phyloP scores from a whole-genome alignment of 345 rosid genomes.

The Zanthoxylum bungeanum region DNA sequence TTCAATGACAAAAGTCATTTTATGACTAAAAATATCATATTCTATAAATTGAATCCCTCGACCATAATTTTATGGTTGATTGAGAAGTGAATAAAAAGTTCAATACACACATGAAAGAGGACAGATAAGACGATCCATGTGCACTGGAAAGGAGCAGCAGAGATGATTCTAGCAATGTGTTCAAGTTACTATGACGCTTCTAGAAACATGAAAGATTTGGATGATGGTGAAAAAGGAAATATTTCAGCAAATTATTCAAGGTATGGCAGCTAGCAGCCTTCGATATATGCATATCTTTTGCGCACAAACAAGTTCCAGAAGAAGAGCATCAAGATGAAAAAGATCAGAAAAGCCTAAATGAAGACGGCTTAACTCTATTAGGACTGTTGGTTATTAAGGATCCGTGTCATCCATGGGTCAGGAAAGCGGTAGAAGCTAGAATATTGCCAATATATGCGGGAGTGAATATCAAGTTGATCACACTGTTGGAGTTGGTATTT shows the following conservation, averaged over 20 bases:
- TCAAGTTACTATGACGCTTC: constrained; percentile 48
- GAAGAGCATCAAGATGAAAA: constrained; percentile 12
- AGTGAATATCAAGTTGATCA: constrained; percentile 69
- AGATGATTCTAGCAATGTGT: too few species aligned
- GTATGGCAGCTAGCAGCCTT: too few species aligned
- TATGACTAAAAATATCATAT: too few species aligned
- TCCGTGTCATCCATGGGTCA: constrained; percentile 63
- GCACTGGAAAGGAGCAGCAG: too few species aligned
- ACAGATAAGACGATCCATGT: too few species aligned
- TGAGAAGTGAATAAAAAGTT: too few species aligned
- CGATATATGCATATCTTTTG: constrained; percentile 78
- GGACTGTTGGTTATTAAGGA: constrained; percentile 75
- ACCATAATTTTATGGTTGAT: too few species aligned
- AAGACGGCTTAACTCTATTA: constrained; percentile 40
- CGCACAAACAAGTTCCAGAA: constrained; percentile 34
- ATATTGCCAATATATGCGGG: constrained; percentile 68
- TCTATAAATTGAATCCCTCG: too few species aligned
- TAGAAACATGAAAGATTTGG: constrained; percentile 34
- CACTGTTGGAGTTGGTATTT: too few species aligned
- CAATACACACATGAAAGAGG: too few species aligned
- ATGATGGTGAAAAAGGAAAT: constrained; percentile 23
- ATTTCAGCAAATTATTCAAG: too few species aligned
- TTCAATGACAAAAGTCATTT: too few species aligned
- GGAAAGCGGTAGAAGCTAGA: constrained; percentile 56
- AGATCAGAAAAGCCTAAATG: constrained; percentile 31